Evolutionary conservation across 805 yeast genomes (phyloP).

Genomic region (Starmerella apicola): DNA sequence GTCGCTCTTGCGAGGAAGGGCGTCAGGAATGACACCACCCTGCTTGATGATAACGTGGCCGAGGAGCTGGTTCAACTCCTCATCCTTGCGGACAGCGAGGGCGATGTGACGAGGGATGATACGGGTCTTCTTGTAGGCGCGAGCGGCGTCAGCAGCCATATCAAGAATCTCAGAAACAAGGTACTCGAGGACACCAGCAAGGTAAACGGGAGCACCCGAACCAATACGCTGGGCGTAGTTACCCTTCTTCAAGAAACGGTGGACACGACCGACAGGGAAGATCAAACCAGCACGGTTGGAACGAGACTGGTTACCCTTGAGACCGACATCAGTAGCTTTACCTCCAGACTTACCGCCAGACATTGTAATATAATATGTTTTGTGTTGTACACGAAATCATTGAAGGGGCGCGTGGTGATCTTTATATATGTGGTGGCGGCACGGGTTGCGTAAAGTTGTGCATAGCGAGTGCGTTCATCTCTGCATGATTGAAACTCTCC

Average conservation of each 20-base stretch:
- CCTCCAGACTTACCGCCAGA: constrained; percentile 76
- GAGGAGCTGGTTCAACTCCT: constrained; percentile 85
- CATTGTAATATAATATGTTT: constrained; percentile 34
- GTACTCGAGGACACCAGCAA: constrained; percentile 92
- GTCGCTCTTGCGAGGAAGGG: constrained; percentile 35
- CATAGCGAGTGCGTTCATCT: constrained; percentile 14
- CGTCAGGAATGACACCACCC: constrained; percentile 96
- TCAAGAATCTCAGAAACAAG: constrained; percentile 94
- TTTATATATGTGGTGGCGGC: constrained; percentile 13
- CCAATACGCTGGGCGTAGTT: constrained; percentile 69
- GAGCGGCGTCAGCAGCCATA: constrained; percentile 97
- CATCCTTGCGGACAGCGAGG: constrained; percentile 95
- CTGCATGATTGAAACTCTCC: constrained; percentile 10
- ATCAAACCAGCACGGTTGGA: constrained; percentile 54
- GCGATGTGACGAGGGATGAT: constrained; percentile 96
- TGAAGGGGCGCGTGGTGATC: constrained; percentile 2
- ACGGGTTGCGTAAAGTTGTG: constrained; percentile 9
- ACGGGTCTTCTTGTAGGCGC: constrained; percentile 89
- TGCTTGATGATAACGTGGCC: constrained; percentile 85
- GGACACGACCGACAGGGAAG: constrained; percentile 98
- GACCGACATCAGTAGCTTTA: constrained; percentile 79
- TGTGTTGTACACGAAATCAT: background rate
- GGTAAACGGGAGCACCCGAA: constrained; percentile 79
- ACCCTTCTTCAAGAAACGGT: constrained; percentile 83
- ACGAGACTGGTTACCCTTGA: constrained; percentile 94